These are phyloP conservation scores for Aspergillus fructus DNA, from an alignment of 2,329 filamentous ascomycete genomes.

Conservation along the genomic window DNA sequence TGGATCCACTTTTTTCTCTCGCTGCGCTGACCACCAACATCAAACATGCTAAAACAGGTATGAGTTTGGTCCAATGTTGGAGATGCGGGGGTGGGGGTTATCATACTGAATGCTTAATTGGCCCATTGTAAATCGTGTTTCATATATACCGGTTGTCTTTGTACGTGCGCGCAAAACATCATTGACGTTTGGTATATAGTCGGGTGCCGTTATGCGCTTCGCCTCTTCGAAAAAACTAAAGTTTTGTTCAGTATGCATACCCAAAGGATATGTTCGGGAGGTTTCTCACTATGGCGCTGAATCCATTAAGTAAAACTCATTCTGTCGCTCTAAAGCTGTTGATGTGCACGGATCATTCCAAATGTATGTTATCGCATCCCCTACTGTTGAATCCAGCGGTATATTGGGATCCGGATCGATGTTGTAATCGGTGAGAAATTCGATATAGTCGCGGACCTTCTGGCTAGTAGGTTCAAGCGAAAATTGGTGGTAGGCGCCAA, in stretches of 20 bases:
- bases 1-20: slow-evolving; percentile 99
- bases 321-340: slow-evolving; percentile 85
- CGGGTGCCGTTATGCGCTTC: slow-evolving; percentile 73
- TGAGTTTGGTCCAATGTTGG: slow-evolving; percentile 21
- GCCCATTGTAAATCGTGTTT: slow-evolving; percentile 97
- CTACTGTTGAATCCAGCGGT: slow-evolving; percentile 76
- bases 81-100: slow-evolving; percentile 5
- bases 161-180: slow-evolving; percentile 94
- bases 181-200: slow-evolving; percentile 90
- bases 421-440: slow-evolving; percentile 82
- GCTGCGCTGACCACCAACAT: slow-evolving; percentile 94
- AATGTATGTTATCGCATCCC: slow-evolving; percentile 77
- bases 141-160: slow-evolving; percentile 98
- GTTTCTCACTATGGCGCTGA: slow-evolving; percentile 88
- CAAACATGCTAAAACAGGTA: slow-evolving; percentile 77
- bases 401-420: slow-evolving; percentile 88
- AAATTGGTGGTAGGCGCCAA: slow-evolving; percentile 89
- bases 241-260: slow-evolving; percentile 24
- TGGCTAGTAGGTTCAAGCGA: slow-evolving; percentile 74
- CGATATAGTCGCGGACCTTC: slow-evolving; percentile 70
- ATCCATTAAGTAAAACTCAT: slow-evolving; percentile 99
- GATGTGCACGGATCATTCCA: slow-evolving; percentile 88
- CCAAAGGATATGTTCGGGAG: neutral
- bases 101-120: slow-evolving; percentile 97
- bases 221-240: slow-evolving; percentile 93